Evolutionary conservation across 1,284 basidiomycete genomes (phyloP).

Genomic region (Cryptococcus maquisensis): DNA sequence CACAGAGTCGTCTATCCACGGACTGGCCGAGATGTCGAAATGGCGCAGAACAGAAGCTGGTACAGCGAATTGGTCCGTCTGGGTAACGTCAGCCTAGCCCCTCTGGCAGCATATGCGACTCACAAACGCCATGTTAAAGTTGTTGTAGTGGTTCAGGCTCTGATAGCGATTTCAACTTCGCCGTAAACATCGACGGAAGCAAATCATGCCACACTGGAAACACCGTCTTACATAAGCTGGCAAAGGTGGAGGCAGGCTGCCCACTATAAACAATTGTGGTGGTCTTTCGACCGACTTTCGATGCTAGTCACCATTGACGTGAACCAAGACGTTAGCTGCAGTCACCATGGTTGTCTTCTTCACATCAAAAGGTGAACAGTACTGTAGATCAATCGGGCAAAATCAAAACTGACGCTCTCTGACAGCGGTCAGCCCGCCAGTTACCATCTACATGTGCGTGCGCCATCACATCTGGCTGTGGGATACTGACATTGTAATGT

Average conservation of each 20-base stretch:
- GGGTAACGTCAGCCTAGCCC: too few relatives aligned
- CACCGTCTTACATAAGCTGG: too few relatives aligned
- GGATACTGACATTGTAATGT: background rate
- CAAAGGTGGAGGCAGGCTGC: background rate
- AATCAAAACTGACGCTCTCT: slow-evolving; percentile 1
- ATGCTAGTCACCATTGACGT: too few relatives aligned
- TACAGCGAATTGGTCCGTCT: slow-evolving; percentile 31
- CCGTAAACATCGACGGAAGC: background rate
- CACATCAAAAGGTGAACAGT: slow-evolving; percentile 51
- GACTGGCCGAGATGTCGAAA: slow-evolving; percentile 36
- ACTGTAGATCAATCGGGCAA: background rate
- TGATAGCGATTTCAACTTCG: too few relatives aligned
- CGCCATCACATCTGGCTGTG: background rate
- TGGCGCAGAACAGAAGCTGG: slow-evolving; percentile 31
- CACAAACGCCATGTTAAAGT: too few relatives aligned
- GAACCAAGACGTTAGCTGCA: background rate
- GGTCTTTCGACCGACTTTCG: too few relatives aligned
- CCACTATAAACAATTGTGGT: too few relatives aligned
- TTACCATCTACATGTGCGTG: slow-evolving; percentile 68
- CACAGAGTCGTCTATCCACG: slow-evolving; percentile 19
- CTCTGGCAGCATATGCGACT: too few relatives aligned
- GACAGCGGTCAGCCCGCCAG: slow-evolving; percentile 59
- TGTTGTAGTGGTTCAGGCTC: too few relatives aligned
- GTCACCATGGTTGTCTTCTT: slow-evolving; percentile 56
- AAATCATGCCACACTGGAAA: too few relatives aligned